Evolutionary conservation across 2,329 filamentous ascomycete species (phyloP), one percentile per base, ranked within the genome.

Genomic region (Pezicula radicicola): DNA sequence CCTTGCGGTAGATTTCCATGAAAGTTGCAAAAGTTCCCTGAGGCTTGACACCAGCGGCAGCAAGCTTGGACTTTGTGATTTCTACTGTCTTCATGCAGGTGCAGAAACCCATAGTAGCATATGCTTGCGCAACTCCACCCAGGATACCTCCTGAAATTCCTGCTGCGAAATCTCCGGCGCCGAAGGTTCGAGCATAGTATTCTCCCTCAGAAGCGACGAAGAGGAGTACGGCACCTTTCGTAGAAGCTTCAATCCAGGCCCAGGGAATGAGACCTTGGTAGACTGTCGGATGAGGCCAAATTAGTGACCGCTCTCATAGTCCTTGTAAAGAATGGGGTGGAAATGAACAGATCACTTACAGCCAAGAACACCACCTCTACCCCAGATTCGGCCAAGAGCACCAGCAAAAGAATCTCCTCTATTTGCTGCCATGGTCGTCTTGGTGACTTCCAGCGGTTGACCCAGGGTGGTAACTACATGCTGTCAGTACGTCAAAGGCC

Each of bases 71-170:
- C 78, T 97, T 95, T 69, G 94, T 99, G 75, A 99, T 99, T 75
- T 99, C 94, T 62, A 97, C 94, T 59, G 94, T 99, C 86, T 99
- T 99, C 94, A 99, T 99, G 84, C 94, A 99, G 56, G 94, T 99
- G 77, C 94, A 99, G 85, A 99, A 99, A 63, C 94, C 94, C 93
- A 99, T 99, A 71, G 94, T 99, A 61, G 94, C 94, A 72, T 99
- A 99, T 55, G 94, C 94, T 78, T 99, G 94, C 44, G 93, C 94
- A 54, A 99, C 85, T 81, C 94, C 94, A 70, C 94, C 94, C 19
- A 85, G 81, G 79, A 99, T 91, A 73, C 94, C 94, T 67, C 94
- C 94, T 30, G 80, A 70, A 75, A 99, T 97, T 69, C 94, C 94
- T 62, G 86, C 84, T 48, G 88, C 79, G 72, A 99, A 97, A 72